Conservation (phyloP, 495 filamentous ascomycete genomes). For the Tuber brumale region DNA sequence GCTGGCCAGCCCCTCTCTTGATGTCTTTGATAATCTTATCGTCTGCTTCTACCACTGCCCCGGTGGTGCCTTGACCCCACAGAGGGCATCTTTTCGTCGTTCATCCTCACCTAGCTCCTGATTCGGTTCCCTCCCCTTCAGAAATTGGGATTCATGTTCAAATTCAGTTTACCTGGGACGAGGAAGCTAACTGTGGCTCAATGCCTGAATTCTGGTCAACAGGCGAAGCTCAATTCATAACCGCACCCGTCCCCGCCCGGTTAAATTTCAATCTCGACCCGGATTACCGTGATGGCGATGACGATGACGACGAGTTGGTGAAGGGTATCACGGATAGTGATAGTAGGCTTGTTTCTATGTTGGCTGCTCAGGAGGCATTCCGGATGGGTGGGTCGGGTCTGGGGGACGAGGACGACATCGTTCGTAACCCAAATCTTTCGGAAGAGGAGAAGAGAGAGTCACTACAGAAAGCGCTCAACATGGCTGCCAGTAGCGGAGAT, state of each 20-base stretch:
- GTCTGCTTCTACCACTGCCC: slow-evolving; percentile 2
- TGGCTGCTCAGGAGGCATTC: slow-evolving; percentile 84
- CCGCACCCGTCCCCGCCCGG: slow-evolving; percentile 69
- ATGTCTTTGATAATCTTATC: background rate
- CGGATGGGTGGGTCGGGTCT: slow-evolving; percentile 61
- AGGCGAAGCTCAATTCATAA: slow-evolving; percentile 95
- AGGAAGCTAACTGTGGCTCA: slow-evolving; percentile 4
- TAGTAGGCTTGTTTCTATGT: slow-evolving; percentile 85
- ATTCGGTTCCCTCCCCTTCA: background rate
- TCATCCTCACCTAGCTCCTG: background rate
- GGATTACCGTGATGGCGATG: slow-evolving; percentile 63
- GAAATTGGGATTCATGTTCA: background rate
- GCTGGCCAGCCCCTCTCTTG: slow-evolving; percentile 24
- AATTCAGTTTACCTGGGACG: background rate
- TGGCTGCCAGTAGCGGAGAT: slow-evolving; percentile 96
- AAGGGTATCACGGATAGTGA: slow-evolving; percentile 74
- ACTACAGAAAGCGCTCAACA: slow-evolving; percentile 80
- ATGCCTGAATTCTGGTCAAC: slow-evolving; percentile 25
- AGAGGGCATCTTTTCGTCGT: background rate
- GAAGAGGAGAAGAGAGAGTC: slow-evolving; percentile 70
- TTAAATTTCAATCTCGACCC: slow-evolving; percentile 71
- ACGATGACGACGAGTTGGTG: slow-evolving; percentile 60
- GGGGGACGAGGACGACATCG: slow-evolving; percentile 73
- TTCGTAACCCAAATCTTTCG: slow-evolving; percentile 63
- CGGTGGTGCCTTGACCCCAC: background rate